These are phyloP conservation scores for Vigna mungo DNA, from an alignment of 306 rosid species.

Conservation along the genomic window DNA sequence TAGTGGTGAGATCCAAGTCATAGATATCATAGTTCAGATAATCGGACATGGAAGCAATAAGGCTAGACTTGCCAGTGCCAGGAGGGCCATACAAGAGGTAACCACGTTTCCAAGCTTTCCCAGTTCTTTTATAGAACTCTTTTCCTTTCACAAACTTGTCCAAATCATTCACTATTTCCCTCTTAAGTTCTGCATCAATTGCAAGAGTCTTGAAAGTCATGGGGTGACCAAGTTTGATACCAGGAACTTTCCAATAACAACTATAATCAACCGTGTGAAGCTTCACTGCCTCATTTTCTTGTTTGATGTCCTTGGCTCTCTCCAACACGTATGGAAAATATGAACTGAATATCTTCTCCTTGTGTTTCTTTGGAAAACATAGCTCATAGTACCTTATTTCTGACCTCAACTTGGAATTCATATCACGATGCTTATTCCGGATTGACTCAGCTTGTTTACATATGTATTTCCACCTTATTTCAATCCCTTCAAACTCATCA, in stretches of 20 bases:
- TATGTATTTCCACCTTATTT: conserved; percentile 48
- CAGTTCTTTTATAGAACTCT: conserved; percentile 55
- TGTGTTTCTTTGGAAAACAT: conserved; percentile 52
- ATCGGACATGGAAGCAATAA: conserved; percentile 64
- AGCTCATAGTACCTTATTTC: conserved; percentile 42
- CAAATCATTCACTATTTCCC: conserved; percentile 52
- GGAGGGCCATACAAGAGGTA: conserved; percentile 67
- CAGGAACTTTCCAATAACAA: not conserved
- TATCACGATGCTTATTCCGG: not conserved
- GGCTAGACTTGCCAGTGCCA: conserved; percentile 66
- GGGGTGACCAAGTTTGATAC: conserved; percentile 51
- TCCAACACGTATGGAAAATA: conserved; percentile 55
- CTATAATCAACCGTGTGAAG: conserved; percentile 35
- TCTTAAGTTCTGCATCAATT: conserved; percentile 50
- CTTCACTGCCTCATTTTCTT: conserved; percentile 46
- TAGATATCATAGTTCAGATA: conserved; percentile 61
- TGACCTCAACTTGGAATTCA: conserved; percentile 13
- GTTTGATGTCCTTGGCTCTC: conserved; percentile 48
- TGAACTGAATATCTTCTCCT: conserved; percentile 42
- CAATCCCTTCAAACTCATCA: conserved; percentile 50
- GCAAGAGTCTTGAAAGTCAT: conserved; percentile 56
- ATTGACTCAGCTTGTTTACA: conserved; percentile 31
- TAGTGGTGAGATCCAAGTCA: conserved; percentile 58
- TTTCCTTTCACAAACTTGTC: conserved; percentile 50
- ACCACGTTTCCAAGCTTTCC: conserved; percentile 69